These are phyloP conservation scores for Penicillium griseofulvum DNA, from an alignment of 2,329 filamentous ascomycete genomes.

Conservation along the genomic window DNA sequence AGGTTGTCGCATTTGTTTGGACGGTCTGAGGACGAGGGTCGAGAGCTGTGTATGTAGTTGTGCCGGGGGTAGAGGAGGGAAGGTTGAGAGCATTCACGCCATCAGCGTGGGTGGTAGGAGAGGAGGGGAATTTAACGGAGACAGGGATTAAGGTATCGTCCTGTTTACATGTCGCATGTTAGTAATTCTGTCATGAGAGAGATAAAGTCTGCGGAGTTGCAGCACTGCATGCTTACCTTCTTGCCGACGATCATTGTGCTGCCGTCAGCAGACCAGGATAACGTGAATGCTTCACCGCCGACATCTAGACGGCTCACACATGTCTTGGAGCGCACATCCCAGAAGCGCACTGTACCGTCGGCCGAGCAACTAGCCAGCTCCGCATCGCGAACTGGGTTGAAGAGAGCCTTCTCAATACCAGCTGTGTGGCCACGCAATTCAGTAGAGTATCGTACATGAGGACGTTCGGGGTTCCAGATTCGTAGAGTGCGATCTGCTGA, in stretches of 20 bases:
- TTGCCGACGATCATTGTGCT: conserved; percentile 47
- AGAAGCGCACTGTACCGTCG: conserved; percentile 51
- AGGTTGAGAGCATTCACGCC: conserved; percentile 8
- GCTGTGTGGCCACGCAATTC: conserved; percentile 49
- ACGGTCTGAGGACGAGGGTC: conserved; percentile 45
- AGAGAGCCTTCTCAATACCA: conserved; percentile 49
- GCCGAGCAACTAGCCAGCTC: conserved; percentile 51
- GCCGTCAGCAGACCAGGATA: conserved; percentile 50
- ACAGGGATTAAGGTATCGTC: conserved; percentile 50
- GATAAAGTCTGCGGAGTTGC: background rate
- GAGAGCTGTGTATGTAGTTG: conserved; percentile 39
- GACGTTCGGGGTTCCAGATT: conserved; percentile 75
- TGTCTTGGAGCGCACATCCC: conserved; percentile 51
- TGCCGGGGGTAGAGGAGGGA: conserved; percentile 15
- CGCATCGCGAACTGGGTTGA: conserved; percentile 50
- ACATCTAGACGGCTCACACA: conserved; percentile 49
- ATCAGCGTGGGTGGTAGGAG: conserved; percentile 30
- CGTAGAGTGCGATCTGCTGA: conserved; percentile 83
- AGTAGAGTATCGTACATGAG: conserved; percentile 47
- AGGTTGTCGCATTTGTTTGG: conserved; percentile 50
- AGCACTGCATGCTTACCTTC: conserved; percentile 37
- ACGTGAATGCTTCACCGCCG: conserved; percentile 50
- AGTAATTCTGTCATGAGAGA: background rate
- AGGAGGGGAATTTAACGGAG: conserved; percentile 42
- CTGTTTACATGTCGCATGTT: conserved; percentile 24